Conservation (phyloP, 345 rosid species). For the Citrus trifoliata region DNA sequence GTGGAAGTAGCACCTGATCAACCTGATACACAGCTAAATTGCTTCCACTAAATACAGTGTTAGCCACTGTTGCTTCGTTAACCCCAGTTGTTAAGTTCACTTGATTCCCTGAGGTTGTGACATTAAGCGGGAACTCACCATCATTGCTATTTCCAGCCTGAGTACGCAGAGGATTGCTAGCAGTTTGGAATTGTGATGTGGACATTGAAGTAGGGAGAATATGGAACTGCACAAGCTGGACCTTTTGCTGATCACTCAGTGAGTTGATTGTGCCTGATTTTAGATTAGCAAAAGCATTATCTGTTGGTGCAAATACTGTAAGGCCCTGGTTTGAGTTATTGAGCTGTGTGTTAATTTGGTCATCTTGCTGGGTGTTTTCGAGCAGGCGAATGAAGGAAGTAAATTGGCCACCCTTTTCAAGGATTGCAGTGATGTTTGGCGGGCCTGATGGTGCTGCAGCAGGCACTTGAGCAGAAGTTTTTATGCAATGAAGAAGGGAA, state of each 20-base stretch:
- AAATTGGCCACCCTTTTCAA: constrained; percentile 82
- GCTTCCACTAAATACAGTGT: constrained; percentile 50
- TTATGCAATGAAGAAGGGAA: constrained; percentile 25
- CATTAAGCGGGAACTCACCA: constrained; percentile 64
- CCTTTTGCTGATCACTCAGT: constrained; percentile 61
- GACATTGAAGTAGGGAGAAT: constrained; percentile 59
- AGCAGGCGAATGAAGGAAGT: constrained; percentile 58
- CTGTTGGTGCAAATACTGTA: constrained; percentile 79
- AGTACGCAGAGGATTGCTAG: constrained; percentile 84
- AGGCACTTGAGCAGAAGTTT: constrained; percentile 43
- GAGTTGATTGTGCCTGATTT: constrained; percentile 70
- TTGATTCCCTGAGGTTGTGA: constrained; percentile 73
- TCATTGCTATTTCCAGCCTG: constrained; percentile 66
- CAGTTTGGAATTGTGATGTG: constrained; percentile 76
- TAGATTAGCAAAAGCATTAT: constrained; percentile 65
- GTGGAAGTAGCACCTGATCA: constrained; percentile 71
- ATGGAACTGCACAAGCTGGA: constrained; percentile 79
- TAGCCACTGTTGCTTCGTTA: constrained; percentile 55
- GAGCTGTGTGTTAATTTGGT: constrained; percentile 75
- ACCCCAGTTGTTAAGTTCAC: constrained; percentile 84
- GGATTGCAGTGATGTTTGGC: constrained; percentile 63
- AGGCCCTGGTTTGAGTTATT: constrained; percentile 69
- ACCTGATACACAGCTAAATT: constrained; percentile 75
- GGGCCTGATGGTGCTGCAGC: constrained; percentile 56
- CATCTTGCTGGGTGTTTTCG: constrained; percentile 56